Base-by-base conservation (phyloP, 2,329 filamentous ascomycete genomes). In the Penicillium corylophilum region DNA sequence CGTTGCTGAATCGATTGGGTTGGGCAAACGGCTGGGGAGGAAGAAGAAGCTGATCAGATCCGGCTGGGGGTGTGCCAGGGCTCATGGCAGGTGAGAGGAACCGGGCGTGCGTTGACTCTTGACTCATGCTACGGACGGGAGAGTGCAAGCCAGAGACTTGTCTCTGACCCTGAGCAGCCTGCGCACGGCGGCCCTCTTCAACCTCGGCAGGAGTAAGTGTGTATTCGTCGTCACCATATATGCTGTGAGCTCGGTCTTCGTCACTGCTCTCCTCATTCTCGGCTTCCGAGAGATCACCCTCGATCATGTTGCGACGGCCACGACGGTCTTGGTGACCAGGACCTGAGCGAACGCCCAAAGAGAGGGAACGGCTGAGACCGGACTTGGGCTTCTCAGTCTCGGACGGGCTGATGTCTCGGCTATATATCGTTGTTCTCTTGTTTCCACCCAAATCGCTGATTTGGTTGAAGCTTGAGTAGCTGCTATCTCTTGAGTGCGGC, bases 271-370 rank as follows among this genome's bases (percentile, higher is more conserved):
- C 66, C 8, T 67, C 66, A 53, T 57, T 42, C 58, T 60, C 44
- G 48, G 50, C 45, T 55, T 61, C 44, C 48, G 59, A 35, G 49
- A 59, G 55, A 56, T 62, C 48, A 10, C 29, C 44, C 20, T 40
- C 44, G 2, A 42, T 35, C 24, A 40, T 43, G 13, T 60, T 60
- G 44, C 57, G 61, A 46, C 68, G 65, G 41, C 66, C 63, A 56
- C 66, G 59, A 43, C 64, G 63, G 29, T 63, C 54, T 42, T 62
- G 48, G 59, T 77, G 74, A 24, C 74, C 74, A 36, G 74, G 74
- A 1, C 74, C 74, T 22, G 71, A 68, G 28, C 74, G 68, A 20
- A 74, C 71, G 53, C 74, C 74, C 8, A 77, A 66, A 7, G 74
- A 77, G 6, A 74, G 61, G 41, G 72, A 71, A 16, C 72, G 66